These are phyloP conservation scores for Stagonosporopsis cucurbitacearum DNA, from an alignment of 2,329 filamentous ascomycete genomes.

Conservation along the genomic window DNA sequence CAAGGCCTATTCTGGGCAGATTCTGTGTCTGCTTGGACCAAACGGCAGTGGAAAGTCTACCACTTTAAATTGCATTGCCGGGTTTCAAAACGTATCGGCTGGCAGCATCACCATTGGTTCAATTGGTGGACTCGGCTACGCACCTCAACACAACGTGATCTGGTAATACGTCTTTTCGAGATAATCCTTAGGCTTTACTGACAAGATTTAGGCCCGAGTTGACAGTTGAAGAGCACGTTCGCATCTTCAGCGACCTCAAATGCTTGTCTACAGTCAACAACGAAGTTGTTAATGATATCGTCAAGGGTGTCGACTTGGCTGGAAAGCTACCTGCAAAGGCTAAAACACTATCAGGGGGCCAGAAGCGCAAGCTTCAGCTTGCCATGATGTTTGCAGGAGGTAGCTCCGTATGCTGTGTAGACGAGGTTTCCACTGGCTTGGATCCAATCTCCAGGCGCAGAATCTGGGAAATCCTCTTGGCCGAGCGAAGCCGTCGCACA, in stretches of 20 bases:
- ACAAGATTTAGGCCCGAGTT: constrained; percentile 26
- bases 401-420: constrained; percentile 82
- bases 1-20: constrained; percentile 31
- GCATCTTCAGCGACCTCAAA: constrained; percentile 38
- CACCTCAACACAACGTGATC: constrained; percentile 36
- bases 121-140: constrained; percentile 34
- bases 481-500: constrained; percentile 77
- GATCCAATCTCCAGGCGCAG: constrained; percentile 84
- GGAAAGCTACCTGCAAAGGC: constrained; percentile 72
- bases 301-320: constrained; percentile 71
- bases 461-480: constrained; percentile 89
- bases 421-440: constrained; percentile 85
- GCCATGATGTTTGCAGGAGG: constrained; percentile 94
- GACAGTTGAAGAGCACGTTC: constrained; percentile 39
- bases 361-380: constrained; percentile 87
- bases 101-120: constrained; percentile 32
- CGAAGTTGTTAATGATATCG: constrained; percentile 56
- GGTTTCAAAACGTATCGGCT: constrained; percentile 30
- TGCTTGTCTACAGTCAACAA: constrained; percentile 43
- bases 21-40: constrained; percentile 35
- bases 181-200: constrained; percentile 39
- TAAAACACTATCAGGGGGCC: constrained; percentile 82
- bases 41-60: constrained; percentile 38
- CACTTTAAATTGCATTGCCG: constrained; percentile 35
- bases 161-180: constrained; percentile 11